Percentiles rank a stretch among this genome's conserved stretches.
phyloP scores from a whole-genome alignment of 495 filamentous ascomycete genomes.

The Talaromyces nanjingensis region DNA sequence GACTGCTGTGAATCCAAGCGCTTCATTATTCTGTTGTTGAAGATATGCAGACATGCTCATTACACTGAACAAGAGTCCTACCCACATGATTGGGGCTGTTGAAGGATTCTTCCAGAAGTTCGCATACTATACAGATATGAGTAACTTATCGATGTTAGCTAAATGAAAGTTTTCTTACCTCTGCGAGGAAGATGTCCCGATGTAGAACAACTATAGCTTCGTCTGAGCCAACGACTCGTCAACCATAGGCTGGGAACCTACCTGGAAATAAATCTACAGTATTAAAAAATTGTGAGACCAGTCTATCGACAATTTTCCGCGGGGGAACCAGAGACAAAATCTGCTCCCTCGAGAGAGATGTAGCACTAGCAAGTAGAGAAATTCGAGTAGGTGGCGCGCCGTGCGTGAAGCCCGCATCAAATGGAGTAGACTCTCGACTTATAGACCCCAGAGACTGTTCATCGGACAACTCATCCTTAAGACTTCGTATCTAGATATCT shows the following conservation, averaged over 20 bases:
- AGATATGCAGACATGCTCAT: constrained; percentile 42
- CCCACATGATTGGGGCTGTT: constrained; percentile 76
- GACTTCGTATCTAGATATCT: neutral
- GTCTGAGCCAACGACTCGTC: constrained; percentile 21
- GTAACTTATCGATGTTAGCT: neutral
- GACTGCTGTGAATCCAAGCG: constrained; percentile 72
- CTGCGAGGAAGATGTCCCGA: constrained; percentile 72
- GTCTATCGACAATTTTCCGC: constrained; percentile 23
- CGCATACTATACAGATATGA: constrained; percentile 51
- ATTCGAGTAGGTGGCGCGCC: neutral
- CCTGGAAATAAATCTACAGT: constrained; percentile 7
- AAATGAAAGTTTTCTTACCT: constrained; percentile 22
- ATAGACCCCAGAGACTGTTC: neutral
- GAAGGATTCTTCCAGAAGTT: constrained; percentile 80
- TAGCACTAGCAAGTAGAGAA: constrained; percentile 1
- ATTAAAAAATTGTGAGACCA: constrained; percentile 13
- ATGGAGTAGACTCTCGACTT: neutral
- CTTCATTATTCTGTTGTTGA: constrained; percentile 7
- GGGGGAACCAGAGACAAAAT: constrained; percentile 25
- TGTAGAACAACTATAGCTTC: constrained; percentile 64
- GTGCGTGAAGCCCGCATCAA: constrained; percentile 1
- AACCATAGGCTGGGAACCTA: neutral
- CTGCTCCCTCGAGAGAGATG: constrained; percentile 2
- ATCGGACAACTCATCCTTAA: constrained; percentile 8
- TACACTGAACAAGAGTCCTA: constrained; percentile 81